phyloP scores from a whole-genome alignment of 352 stramenopile species.

The Globisporangium alternatum region DNA sequence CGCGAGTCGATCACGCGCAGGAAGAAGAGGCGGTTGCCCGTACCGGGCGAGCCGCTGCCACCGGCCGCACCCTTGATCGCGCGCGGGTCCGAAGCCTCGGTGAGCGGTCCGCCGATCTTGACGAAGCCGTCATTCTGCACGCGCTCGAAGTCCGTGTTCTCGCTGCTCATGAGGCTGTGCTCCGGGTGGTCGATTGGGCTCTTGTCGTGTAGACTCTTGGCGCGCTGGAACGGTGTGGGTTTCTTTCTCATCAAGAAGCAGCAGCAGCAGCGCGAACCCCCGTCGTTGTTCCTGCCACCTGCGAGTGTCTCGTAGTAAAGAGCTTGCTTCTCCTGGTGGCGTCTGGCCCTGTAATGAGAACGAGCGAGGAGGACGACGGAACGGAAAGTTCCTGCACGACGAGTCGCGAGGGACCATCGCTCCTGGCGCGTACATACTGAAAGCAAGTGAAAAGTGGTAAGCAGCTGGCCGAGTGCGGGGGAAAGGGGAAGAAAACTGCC shows the following conservation, averaged over 20 bases:
- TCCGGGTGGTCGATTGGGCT: conserved; percentile 15
- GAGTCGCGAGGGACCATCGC: conserved; percentile 6
- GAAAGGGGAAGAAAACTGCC: conserved; percentile 14
- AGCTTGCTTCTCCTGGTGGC: not conserved
- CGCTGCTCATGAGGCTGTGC: conserved; percentile 23
- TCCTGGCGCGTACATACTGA: not conserved
- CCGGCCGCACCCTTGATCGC: conserved; percentile 45
- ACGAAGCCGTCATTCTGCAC: conserved; percentile 59
- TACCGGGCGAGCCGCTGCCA: conserved; percentile 16
- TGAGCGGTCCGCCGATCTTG: conserved; percentile 77
- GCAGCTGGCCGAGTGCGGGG: conserved; percentile 14
- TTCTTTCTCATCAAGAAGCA: conserved; percentile 15
- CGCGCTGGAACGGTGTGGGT: conserved; percentile 3
- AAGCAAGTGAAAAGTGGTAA: conserved; percentile 7
- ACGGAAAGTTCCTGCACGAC: conserved; percentile 4
- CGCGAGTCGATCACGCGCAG: conserved; percentile 83
- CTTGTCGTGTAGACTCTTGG: conserved; percentile 9
- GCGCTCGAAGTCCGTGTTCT: conserved; percentile 54
- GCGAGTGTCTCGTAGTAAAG: not conserved
- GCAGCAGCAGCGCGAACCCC: not conserved
- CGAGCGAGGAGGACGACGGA: not conserved
- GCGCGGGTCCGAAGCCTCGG: conserved; percentile 66
- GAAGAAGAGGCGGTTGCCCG: conserved; percentile 72
- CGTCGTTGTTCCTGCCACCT: not conserved
- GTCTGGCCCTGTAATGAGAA: conserved; percentile 1